Percentiles rank a stretch among this genome's conserved stretches.
Conservation (phyloP, 2,329 filamentous ascomycete genomes). For the Cercospora nicotianae region DNA sequence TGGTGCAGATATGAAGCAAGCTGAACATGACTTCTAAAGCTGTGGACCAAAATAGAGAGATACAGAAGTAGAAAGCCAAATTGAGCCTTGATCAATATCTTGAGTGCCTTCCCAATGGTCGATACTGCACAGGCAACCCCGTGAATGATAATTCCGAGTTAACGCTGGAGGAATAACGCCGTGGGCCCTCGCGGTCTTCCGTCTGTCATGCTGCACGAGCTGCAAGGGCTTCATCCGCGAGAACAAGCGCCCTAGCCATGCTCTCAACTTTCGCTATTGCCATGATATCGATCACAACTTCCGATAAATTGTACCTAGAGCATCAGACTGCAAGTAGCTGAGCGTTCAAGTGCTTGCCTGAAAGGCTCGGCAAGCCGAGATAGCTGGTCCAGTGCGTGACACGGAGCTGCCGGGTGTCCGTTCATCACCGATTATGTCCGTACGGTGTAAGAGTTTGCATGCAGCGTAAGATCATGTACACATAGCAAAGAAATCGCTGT, state of each 20-base stretch:
- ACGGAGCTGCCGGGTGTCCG: background rate
- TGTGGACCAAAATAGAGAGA: too few species aligned
- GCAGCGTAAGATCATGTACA: background rate
- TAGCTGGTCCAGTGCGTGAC: background rate
- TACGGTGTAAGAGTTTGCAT: background rate
- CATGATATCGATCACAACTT: background rate
- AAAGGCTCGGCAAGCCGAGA: background rate
- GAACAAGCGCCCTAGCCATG: too few species aligned
- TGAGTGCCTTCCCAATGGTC: too few species aligned
- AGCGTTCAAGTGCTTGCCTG: background rate
- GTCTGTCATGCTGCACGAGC: too few species aligned
- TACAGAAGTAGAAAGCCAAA: too few species aligned
- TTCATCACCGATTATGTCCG: background rate
- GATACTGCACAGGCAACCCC: too few species aligned
- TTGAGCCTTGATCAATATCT: too few species aligned
- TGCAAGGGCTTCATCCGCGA: too few species aligned
- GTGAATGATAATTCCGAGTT: too few species aligned
- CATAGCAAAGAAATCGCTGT: background rate
- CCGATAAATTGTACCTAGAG: background rate
- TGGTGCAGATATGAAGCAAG: background rate
- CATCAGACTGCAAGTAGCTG: background rate
- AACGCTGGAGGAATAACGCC: too few species aligned
- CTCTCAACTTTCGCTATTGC: too few species aligned
- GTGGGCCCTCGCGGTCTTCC: too few species aligned
- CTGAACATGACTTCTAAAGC: background rate